Conservation (phyloP, 257 asterid genomes). For the Petunia secreta region DNA sequence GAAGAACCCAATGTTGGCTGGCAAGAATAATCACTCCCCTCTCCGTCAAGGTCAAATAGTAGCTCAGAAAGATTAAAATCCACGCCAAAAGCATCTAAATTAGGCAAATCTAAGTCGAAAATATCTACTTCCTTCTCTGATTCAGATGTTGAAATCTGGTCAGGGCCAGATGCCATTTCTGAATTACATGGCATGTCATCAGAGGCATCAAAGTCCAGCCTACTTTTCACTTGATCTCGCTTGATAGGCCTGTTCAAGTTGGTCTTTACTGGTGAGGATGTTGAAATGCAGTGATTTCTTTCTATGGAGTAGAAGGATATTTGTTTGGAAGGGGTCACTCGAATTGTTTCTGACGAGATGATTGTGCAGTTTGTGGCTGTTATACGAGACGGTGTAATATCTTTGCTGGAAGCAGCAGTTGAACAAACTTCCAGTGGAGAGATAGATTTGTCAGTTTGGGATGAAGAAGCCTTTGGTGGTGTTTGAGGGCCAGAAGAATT, state of each 20-base stretch:
- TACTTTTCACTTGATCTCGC: conserved; percentile 81
- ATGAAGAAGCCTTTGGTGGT: conserved; percentile 68
- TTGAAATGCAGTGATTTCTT: conserved; percentile 62
- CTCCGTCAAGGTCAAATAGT: conserved; percentile 41
- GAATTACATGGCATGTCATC: conserved; percentile 49
- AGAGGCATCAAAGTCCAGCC: conserved; percentile 75
- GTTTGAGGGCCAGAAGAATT: conserved; percentile 77
- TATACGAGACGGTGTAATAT: conserved; percentile 49
- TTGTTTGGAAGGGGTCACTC: conserved; percentile 78
- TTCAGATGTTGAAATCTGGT: conserved; percentile 60
- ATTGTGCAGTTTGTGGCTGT: conserved; percentile 77
- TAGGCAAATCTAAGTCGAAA: conserved; percentile 71
- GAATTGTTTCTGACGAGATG: conserved; percentile 79
- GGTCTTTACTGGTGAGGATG: conserved; percentile 71
- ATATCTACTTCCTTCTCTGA: conserved; percentile 63
- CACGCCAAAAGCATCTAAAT: conserved; percentile 67
- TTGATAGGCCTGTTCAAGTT: conserved; percentile 47
- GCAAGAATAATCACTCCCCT: conserved; percentile 36
- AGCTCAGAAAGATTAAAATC: conserved; percentile 45
- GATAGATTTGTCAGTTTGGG: conserved; percentile 60
- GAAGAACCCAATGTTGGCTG: conserved; percentile 37
- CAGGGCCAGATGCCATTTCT: conserved; percentile 47
- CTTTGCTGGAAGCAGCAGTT: conserved; percentile 54
- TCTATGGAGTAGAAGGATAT: conserved; percentile 74
- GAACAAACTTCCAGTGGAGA: conserved; percentile 58